Conservation (phyloP, 2,329 filamentous ascomycete species). For the Fusarium praegraminearum region DNA sequence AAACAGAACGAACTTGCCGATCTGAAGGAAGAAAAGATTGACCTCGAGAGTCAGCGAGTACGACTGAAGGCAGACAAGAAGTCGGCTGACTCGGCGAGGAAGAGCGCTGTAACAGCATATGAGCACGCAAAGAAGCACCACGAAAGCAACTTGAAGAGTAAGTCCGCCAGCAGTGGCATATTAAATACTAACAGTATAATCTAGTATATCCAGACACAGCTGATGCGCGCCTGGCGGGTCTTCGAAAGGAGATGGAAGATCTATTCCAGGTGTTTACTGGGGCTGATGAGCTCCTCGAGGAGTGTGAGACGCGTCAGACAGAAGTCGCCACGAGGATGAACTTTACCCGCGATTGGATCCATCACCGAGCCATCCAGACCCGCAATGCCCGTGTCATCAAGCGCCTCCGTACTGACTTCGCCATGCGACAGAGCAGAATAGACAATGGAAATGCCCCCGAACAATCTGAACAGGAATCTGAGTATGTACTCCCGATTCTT, state of each 20-base stretch:
- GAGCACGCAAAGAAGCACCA: background rate
- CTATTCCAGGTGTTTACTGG: background rate
- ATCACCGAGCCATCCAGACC: conserved; percentile 9
- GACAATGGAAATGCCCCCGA: background rate
- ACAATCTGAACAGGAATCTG: background rate
- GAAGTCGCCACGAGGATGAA: background rate
- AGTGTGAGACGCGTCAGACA: background rate
- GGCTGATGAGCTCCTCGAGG: background rate
- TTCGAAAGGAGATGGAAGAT: background rate
- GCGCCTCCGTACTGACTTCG: background rate
- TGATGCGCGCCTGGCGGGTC: background rate
- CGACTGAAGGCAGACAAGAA: background rate
- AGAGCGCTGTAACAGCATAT: background rate
- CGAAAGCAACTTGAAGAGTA: background rate
- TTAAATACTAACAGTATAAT: background rate
- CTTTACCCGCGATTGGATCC: background rate
- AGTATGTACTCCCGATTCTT: conserved; percentile 9
- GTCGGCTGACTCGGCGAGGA: background rate
- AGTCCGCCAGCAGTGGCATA: background rate
- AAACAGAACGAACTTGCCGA: background rate
- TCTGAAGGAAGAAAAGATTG: background rate
- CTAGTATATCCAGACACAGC: background rate
- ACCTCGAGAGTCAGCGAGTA: background rate
- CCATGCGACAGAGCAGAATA: background rate
- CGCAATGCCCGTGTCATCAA: conserved; percentile 4